phyloP scores from a whole-genome alignment of 192 early-diverging fungal genomes.

The Backusella luteola region DNA sequence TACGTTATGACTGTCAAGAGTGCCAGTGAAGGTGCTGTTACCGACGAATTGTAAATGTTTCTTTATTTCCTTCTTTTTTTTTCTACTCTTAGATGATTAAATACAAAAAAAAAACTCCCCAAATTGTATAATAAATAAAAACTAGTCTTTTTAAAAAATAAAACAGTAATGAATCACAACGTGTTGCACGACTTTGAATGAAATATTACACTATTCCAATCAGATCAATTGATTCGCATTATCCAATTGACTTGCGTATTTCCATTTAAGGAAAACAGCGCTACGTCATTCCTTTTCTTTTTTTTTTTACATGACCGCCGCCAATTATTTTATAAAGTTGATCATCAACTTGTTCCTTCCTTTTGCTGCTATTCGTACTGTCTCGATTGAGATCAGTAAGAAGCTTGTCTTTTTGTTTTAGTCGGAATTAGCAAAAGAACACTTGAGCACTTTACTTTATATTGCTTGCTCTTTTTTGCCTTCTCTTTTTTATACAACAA shows the following conservation, averaged over 20 bases:
- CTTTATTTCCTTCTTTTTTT: background rate
- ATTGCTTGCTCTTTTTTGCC: too few species aligned
- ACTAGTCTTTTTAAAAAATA: background rate
- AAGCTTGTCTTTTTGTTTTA: background rate
- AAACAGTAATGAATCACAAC: too few species aligned
- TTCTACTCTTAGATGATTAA: background rate
- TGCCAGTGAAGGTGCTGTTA: conserved; percentile 82
- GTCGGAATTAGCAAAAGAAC: background rate
- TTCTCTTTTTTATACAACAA: background rate
- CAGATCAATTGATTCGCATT: background rate
- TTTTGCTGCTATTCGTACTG: background rate
- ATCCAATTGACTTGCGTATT: background rate
- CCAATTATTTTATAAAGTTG: background rate
- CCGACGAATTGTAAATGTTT: conserved; percentile 64
- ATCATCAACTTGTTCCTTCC: background rate
- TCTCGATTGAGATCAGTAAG: conserved; percentile 8
- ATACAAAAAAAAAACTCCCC: background rate
- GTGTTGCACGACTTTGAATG: too few species aligned
- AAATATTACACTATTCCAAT: background rate
- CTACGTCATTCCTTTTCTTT: background rate
- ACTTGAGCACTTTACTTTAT: background rate
- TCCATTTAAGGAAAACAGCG: background rate
- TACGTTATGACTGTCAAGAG: conserved; percentile 87
- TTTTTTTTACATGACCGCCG: background rate
- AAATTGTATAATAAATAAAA: background rate